These are phyloP conservation scores for Trichomonas gallinae DNA, from an alignment of 208 protist species.

Conservation along the genomic window DNA sequence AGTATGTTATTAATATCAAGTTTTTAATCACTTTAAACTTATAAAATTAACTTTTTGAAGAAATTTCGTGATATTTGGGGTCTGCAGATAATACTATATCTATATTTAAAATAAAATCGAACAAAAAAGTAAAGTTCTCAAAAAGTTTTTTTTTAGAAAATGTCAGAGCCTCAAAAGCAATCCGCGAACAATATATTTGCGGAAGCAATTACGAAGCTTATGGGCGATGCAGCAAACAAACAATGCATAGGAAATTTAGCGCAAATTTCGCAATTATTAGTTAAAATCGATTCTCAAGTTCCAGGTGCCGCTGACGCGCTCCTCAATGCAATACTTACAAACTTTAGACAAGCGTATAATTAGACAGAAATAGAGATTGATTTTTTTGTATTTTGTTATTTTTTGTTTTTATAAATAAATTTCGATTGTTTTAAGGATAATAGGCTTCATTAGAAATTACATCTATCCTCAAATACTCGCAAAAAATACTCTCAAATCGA, in stretches of 20 bases:
- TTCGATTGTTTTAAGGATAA: too few species aligned
- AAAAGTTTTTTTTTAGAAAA: not conserved
- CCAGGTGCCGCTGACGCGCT: not conserved
- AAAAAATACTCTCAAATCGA: too few species aligned
- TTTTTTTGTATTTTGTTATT: too few species aligned
- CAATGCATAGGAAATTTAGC: not conserved
- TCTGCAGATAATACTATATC: too few species aligned
- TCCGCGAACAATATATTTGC: not conserved
- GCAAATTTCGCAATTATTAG: not conserved
- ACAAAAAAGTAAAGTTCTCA: not conserved
- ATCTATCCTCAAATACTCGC: too few species aligned
- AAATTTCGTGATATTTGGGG: too few species aligned
- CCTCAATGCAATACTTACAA: not conserved
- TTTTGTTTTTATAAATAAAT: too few species aligned
- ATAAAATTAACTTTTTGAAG: too few species aligned
- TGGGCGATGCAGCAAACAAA: not conserved
- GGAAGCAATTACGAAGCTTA: not conserved
- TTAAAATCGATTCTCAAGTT: slow-evolving; percentile 4
- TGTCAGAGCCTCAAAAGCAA: not conserved
- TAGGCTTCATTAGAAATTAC: too few species aligned
- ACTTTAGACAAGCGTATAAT: not conserved
- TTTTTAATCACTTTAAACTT: too few species aligned
- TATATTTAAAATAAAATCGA: too few species aligned
- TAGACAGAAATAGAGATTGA: not conserved
- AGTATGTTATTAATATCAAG: too few species aligned